Conservation (phyloP, 441 rosid species). For the Syzygium syzygioides region DNA sequence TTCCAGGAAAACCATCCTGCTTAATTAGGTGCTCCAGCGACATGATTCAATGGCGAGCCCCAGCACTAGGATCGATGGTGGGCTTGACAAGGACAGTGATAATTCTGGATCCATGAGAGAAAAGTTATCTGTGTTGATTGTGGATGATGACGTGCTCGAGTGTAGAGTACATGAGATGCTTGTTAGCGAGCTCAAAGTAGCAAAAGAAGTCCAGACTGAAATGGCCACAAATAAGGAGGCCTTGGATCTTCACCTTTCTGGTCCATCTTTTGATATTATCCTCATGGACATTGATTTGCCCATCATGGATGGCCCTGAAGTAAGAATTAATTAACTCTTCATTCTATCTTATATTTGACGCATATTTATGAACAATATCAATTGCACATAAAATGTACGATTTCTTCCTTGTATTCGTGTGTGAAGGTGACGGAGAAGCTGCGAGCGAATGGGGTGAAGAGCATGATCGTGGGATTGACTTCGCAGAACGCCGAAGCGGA, state of each 20-base stretch:
- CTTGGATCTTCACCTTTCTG: constrained; percentile 29
- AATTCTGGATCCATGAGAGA: not conserved
- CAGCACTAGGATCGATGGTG: not conserved
- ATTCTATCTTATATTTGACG: not conserved
- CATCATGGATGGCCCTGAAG: constrained; percentile 47
- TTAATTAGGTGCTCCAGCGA: not conserved
- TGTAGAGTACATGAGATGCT: constrained; percentile 22
- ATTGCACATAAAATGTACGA: not conserved
- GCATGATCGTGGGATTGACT: constrained; percentile 48
- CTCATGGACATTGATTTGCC: constrained; percentile 68
- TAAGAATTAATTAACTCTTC: not conserved
- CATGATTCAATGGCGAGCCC: not conserved
- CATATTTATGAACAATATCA: not conserved
- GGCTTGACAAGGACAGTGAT: not conserved
- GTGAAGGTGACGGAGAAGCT: constrained; percentile 45
- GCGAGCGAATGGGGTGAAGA: constrained; percentile 40
- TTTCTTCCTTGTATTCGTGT: not conserved
- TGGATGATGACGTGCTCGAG: constrained; percentile 38
- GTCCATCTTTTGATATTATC: constrained; percentile 41
- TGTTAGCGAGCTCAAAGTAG: constrained; percentile 11
- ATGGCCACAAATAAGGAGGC: constrained; percentile 41
- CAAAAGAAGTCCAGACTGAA: constrained; percentile 13
- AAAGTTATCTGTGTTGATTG: constrained; percentile 35
- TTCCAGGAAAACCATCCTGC: not conserved
- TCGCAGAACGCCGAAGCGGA: constrained; percentile 6